Evolutionary conservation across 2,329 filamentous ascomycete species (phyloP), one percentile per base, ranked within the genome.

Genomic region (Penicillium decumbens): DNA sequence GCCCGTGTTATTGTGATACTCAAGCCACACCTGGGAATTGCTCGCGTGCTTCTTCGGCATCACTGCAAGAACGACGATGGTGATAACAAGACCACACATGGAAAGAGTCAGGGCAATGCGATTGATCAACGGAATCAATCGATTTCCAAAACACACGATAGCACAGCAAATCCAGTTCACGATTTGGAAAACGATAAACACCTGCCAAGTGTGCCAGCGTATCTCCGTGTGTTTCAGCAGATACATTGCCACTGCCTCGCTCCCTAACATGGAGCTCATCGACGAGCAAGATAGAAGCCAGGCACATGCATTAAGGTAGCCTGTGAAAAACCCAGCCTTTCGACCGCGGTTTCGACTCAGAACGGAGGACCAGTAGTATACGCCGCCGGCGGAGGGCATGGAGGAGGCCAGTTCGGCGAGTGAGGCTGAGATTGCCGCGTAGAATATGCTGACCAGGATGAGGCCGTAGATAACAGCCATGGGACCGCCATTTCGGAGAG

Each of bases 401-500:
- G 79, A 76, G 20, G 77, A 80, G 2, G 78, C 77, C 0, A 82
- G 70, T 60, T 82, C 80, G 24, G 79, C 77, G 25, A 82, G 70
- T 15, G 74, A 78, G 2, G 77, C 77, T 0, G 77, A 77, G 23
- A 82, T 73, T 29, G 75, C 65, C 57, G 75, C 76, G 64, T 82
- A 82, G 56, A 79, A 80, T 12, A 72, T 52, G 24, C 65, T 69
- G 32, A 69, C 69, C 1, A 66, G 55, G 32, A 72, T 61, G n/a
- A 83, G 78, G 54, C 81, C 80, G 61, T 81, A 83, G 0, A 83
- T 59, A 0, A 83, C 77, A 0, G 80, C 80, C 6, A 81, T 79
- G 0, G 80, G 78, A 0, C 81, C 81, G 35, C 81, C 80, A 66
- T 83, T 82, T 59, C 75, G 75, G 42, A 82, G 75, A 25, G 78